These are phyloP conservation scores for Sonneratia alba DNA, from an alignment of 345 rosid species.

Conservation along the genomic window DNA sequence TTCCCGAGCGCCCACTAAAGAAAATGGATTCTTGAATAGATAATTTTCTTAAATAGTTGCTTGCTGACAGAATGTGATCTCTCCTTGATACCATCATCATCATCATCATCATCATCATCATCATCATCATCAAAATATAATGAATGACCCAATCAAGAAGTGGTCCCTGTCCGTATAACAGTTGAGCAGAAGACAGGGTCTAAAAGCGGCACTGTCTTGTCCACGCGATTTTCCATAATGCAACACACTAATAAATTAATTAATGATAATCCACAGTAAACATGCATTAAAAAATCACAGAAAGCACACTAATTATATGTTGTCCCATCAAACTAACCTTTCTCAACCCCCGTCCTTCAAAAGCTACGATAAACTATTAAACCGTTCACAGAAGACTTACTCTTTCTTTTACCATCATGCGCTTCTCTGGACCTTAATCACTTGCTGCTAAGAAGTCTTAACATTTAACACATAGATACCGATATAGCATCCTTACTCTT, in stretches of 20 bases:
- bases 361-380: neutral
- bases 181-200: neutral
- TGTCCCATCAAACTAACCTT: constrained; percentile 1
- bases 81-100: neutral
- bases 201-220: neutral
- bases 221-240: neutral
- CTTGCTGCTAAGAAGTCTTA: constrained; percentile 26
- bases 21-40: no score
- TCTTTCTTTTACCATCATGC: neutral
- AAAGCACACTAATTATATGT: neutral
- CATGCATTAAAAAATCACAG: neutral
- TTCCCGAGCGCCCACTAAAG: no score
- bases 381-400: neutral
- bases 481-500: neutral
- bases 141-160: neutral
- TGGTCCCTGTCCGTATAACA: neutral
- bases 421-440: neutral
- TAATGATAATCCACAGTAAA: neutral
- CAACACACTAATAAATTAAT: neutral
- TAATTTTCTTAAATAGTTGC: neutral
- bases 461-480: constrained; percentile 46
- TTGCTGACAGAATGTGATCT: neutral
- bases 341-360: neutral
- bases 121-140: neutral
- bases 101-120: neutral